A percentile compares a stretch with the other conserved stretches of the same genome.
These are phyloP conservation scores for Rhododendron henanense DNA, from an alignment of 148 eudicot species.

Conservation along the genomic window DNA sequence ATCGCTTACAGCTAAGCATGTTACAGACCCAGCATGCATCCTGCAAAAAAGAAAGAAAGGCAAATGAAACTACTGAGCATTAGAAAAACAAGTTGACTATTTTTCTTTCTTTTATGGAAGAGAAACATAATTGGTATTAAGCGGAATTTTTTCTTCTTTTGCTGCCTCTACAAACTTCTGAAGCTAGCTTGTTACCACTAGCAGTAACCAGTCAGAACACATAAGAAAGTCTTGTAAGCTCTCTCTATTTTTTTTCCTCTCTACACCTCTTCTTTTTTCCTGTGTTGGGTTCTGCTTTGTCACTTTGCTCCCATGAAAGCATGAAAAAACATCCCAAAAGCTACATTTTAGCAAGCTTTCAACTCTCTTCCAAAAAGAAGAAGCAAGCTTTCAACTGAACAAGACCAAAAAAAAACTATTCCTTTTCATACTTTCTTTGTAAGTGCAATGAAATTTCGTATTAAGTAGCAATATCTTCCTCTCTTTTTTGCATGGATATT, in stretches of 20 bases:
- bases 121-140: background rate
- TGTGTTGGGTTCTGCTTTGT: background rate
- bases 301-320: background rate
- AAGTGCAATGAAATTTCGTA: background rate
- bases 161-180: background rate
- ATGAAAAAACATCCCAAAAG: background rate
- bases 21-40: conserved; percentile 58
- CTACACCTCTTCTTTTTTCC: background rate
- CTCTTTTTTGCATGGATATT: background rate
- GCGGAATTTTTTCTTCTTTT: background rate
- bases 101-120: background rate
- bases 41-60: conserved; percentile 29
- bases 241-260: background rate
- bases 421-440: background rate
- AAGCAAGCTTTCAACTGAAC: background rate
- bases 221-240: too few species aligned
- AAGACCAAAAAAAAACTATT: background rate
- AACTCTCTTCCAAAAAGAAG: background rate
- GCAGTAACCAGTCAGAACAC: background rate
- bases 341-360: background rate
- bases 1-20: conserved; percentile 61
- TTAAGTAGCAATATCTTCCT: background rate
- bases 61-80: background rate
- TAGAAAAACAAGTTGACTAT: background rate
- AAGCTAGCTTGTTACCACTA: background rate